Percentiles rank a stretch among this genome's conserved stretches.
These are phyloP conservation scores for Fusarium buharicum DNA, from an alignment of 2,329 filamentous ascomycete species.

Conservation along the genomic window DNA sequence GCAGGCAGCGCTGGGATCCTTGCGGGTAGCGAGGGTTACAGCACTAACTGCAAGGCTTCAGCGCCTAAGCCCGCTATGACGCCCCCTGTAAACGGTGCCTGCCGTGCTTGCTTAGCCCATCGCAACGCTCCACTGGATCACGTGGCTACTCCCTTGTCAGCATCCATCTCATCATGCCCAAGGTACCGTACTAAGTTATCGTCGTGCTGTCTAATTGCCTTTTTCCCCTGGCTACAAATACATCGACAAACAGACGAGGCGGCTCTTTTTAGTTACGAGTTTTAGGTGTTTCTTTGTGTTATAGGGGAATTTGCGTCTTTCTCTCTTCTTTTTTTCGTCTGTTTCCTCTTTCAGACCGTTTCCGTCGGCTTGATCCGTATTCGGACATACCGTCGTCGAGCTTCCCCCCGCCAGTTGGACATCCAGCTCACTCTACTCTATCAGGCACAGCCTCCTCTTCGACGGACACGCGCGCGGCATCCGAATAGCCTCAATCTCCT, in stretches of 20 bases:
- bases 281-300: not conserved
- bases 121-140: not conserved
- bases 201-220: constrained; percentile 13
- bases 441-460: constrained; percentile 6
- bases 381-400: constrained; percentile 20
- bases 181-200: constrained; percentile 3
- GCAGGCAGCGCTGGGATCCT: constrained; percentile 7
- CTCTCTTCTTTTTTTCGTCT: not conserved
- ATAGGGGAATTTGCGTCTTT: not conserved
- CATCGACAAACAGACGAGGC: constrained; percentile 4
- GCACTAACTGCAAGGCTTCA: not conserved
- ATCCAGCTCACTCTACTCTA: constrained; percentile 30
- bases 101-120: not conserved
- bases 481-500: constrained; percentile 2
- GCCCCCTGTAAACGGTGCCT: constrained; percentile 12
- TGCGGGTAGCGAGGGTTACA: constrained; percentile 16
- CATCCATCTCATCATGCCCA: constrained; percentile 3
- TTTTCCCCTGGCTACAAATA: not conserved
- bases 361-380: constrained; percentile 24
- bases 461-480: constrained; percentile 14
- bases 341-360: constrained; percentile 8
- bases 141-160: not conserved
- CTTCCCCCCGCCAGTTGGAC: constrained; percentile 26
- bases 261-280: not conserved
- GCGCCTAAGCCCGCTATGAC: constrained; percentile 9